Evolutionary conservation across 2,329 filamentous ascomycete species (phyloP).

Genomic region (Dactylellina sp.): DNA sequence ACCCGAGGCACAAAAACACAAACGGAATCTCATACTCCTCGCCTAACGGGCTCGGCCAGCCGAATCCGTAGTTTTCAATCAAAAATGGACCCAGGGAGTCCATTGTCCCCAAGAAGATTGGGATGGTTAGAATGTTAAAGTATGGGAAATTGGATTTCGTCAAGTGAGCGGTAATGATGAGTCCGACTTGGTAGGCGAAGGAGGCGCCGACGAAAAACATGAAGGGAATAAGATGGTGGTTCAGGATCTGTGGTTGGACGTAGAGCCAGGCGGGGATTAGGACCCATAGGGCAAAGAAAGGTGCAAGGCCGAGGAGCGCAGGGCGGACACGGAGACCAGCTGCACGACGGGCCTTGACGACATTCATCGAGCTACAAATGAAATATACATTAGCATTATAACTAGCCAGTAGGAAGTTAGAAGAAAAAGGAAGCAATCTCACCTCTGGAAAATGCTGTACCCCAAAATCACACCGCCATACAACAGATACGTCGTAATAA

Average conservation of each 20-base stretch:
- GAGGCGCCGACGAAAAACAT: conserved; percentile 86
- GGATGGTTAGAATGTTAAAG: conserved; percentile 84
- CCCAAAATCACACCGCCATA: conserved; percentile 85
- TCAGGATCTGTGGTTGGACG: conserved; percentile 84
- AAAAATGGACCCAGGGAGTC: conserved; percentile 82
- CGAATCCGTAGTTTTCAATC: conserved; percentile 68
- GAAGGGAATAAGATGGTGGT: conserved; percentile 88
- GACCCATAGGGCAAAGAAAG: conserved; percentile 82
- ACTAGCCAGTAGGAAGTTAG: no score
- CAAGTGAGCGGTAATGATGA: conserved; percentile 94
- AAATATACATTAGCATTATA: not conserved
- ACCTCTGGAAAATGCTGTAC: conserved; percentile 82
- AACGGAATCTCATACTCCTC: conserved; percentile 87
- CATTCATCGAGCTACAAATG: conserved; percentile 75
- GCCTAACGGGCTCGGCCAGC: conserved; percentile 82
- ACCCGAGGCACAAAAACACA: conserved; percentile 86
- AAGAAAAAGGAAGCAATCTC: conserved; percentile 45
- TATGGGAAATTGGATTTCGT: conserved; percentile 90
- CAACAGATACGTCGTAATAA: conserved; percentile 91
- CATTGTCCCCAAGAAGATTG: conserved; percentile 79
- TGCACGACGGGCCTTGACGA: conserved; percentile 81
- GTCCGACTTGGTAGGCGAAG: conserved; percentile 94
- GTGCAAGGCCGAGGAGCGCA: conserved; percentile 83
- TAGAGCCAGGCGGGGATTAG: conserved; percentile 82
- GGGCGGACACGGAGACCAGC: conserved; percentile 78